Evolutionary conservation across 1,284 basidiomycete species (phyloP).

Genomic region (Irpex sp.): DNA sequence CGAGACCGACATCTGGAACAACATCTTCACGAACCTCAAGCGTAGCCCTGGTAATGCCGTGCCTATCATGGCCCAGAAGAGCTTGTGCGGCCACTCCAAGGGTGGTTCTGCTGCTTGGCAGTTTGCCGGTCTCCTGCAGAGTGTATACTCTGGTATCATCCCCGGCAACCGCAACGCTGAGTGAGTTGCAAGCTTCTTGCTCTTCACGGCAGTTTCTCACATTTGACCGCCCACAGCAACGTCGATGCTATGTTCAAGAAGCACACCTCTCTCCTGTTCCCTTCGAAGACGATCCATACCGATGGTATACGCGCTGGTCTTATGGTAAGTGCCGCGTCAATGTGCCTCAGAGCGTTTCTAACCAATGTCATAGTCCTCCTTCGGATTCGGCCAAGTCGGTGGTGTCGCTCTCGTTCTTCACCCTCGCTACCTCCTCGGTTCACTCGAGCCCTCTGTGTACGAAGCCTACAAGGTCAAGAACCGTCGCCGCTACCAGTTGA

Average conservation of each 20-base stretch:
- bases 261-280: slow-evolving; percentile 93
- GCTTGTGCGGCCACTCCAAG: slow-evolving; percentile 93
- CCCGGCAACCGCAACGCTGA: slow-evolving; percentile 98
- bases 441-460: slow-evolving; percentile 73
- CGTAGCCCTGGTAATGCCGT: slow-evolving; percentile 94
- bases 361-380: slow-evolving; percentile 66
- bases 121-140: slow-evolving; percentile 90
- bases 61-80: slow-evolving; percentile 97
- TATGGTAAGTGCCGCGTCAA: slow-evolving; percentile 52
- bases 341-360: not conserved
- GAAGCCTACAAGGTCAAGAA: slow-evolving; percentile 75
- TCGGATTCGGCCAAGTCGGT: slow-evolving; percentile 99
- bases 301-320: slow-evolving; percentile 89
- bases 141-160: slow-evolving; percentile 81
- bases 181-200: slow-evolving; percentile 40
- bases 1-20: slow-evolving; percentile 96
- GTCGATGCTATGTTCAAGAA: slow-evolving; percentile 91
- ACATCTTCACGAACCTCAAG: slow-evolving; percentile 84
- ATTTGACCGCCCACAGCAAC: slow-evolving; percentile 53
- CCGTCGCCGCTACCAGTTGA: slow-evolving; percentile 63
- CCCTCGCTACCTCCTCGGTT: slow-evolving; percentile 88
- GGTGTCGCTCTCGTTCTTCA: slow-evolving; percentile 88
- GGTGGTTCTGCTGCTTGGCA: slow-evolving; percentile 98
- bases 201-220: slow-evolving; percentile 16
- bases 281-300: slow-evolving; percentile 92